Evolutionary conservation across 345 rosid species (phyloP), one percentile per base, ranked within the genome.

Genomic region (Balakata baccata): DNA sequence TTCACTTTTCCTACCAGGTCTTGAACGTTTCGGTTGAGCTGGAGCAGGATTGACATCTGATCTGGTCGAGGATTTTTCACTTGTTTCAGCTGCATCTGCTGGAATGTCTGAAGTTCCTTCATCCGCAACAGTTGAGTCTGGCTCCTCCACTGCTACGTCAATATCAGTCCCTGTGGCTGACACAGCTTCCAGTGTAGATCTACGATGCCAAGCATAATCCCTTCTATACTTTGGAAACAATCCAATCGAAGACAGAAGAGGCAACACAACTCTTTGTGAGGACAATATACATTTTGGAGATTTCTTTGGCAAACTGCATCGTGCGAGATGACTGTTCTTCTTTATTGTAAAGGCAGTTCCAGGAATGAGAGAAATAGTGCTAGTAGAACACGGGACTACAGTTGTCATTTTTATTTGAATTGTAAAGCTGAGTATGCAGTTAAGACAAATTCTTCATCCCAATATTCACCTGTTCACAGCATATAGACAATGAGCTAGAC

Each of bases 1-100:
- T 81, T 85, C 95, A 73, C 89, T 90, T 85, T 88, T 94, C 80
- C 98, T 86, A 60, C 80, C 75, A 0, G 85, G 54, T 71, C 92
- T 85, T 52, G 87, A 54, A 70, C 81, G 86, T 71, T 69, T 88
- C 22, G 88, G 59, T 66, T 84, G 89, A 54, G 86, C 74, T 66
- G 86, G 66, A 72, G 79, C 57, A 20, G 78, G 74, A 50, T 68
- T 62, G 11, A 81, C 66, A 46, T 81, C 86, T 60, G 85, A 66
- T 50, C 62, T 63, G 45, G 69, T 23, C 12, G 86, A 49, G 41
- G 85, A 65, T 56, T 75, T 81, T 56, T 79, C 86, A 50, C 49
- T 77, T 9, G 80, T 78, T 73, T 85, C 84, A 57, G 70, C 71
- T 52, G 66, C 76, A 70, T 80, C 78, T 17, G 84, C 69, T 29